phyloP scores from a whole-genome alignment of 2,329 filamentous ascomycete species.

The Apiospora marii region DNA sequence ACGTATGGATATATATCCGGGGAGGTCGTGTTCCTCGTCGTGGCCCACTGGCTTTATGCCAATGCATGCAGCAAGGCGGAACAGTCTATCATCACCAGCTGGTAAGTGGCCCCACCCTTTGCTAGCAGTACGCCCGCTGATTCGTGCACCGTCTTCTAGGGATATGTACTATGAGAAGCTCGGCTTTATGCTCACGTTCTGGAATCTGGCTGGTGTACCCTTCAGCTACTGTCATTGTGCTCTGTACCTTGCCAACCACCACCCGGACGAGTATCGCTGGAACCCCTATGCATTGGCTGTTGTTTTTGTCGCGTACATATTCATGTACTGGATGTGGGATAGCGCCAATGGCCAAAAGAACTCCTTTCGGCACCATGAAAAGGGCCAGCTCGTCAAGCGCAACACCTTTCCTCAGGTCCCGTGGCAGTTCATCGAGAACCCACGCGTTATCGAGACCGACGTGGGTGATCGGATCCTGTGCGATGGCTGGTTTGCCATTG shows the following conservation, averaged over 20 bases:
- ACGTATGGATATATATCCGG: slow-evolving; percentile 83
- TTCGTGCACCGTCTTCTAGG: background rate
- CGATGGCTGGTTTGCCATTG: slow-evolving; percentile 84
- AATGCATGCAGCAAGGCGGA: slow-evolving; percentile 93
- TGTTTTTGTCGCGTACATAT: slow-evolving; percentile 76
- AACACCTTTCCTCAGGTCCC: slow-evolving; percentile 88
- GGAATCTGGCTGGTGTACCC: slow-evolving; percentile 92
- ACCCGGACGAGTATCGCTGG: slow-evolving; percentile 79
- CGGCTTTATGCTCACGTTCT: slow-evolving; percentile 98
- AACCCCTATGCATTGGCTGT: slow-evolving; percentile 70
- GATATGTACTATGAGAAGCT: slow-evolving; percentile 98
- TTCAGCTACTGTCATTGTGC: slow-evolving; percentile 94
- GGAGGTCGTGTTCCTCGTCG: slow-evolving; percentile 81
- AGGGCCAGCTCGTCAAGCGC: slow-evolving; percentile 72
- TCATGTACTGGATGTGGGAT: slow-evolving; percentile 92
- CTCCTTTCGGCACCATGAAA: slow-evolving; percentile 82
- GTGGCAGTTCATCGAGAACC: slow-evolving; percentile 84
- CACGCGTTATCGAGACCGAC: slow-evolving; percentile 76
- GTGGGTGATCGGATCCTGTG: slow-evolving; percentile 80
- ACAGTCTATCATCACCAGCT: slow-evolving; percentile 87
- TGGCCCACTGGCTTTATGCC: slow-evolving; percentile 91
- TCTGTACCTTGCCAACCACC: slow-evolving; percentile 85
- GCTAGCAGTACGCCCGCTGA: background rate
- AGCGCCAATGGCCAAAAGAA: slow-evolving; percentile 95
- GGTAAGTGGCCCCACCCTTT: slow-evolving; percentile 48